Evolutionary conservation across 106 monocot genomes (phyloP).

Genomic region (Acorus gramineus): DNA sequence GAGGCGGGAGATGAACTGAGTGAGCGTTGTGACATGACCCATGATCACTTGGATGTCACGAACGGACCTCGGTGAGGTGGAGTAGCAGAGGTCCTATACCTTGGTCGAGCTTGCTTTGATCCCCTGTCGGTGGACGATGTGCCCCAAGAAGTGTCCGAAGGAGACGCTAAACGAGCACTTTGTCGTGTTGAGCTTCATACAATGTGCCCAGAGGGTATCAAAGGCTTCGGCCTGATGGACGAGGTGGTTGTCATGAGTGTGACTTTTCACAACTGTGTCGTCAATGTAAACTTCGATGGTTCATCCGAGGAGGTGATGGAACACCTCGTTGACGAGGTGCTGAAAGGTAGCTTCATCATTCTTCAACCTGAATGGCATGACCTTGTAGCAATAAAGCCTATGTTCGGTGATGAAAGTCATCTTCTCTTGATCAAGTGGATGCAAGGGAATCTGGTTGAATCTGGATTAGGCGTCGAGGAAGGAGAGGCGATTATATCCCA

Average conservation of each 20-base stretch:
- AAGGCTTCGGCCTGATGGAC: neutral
- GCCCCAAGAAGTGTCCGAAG: neutral
- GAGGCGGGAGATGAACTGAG: too few species aligned
- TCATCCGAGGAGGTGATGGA: neutral
- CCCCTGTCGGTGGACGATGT: too few species aligned
- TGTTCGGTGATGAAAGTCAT: too few species aligned
- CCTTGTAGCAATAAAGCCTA: neutral
- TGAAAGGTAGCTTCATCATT: neutral
- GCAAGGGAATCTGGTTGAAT: too few species aligned
- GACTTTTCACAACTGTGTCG: neutral
- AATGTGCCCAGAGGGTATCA: neutral
- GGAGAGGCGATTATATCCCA: too few species aligned
- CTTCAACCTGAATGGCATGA: neutral
- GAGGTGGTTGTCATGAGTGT: neutral
- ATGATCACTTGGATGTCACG: too few species aligned
- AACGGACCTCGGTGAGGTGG: too few species aligned
- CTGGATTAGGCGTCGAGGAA: too few species aligned
- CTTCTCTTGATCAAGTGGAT: too few species aligned
- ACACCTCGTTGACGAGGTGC: neutral
- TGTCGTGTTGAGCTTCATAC: neutral
- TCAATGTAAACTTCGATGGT: neutral
- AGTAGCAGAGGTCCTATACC: too few species aligned
- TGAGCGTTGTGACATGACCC: too few species aligned
- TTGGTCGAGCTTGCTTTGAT: too few species aligned
- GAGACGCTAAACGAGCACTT: neutral